Conservation (phyloP, 352 stramenopile species). For the Pythium volutum region DNA sequence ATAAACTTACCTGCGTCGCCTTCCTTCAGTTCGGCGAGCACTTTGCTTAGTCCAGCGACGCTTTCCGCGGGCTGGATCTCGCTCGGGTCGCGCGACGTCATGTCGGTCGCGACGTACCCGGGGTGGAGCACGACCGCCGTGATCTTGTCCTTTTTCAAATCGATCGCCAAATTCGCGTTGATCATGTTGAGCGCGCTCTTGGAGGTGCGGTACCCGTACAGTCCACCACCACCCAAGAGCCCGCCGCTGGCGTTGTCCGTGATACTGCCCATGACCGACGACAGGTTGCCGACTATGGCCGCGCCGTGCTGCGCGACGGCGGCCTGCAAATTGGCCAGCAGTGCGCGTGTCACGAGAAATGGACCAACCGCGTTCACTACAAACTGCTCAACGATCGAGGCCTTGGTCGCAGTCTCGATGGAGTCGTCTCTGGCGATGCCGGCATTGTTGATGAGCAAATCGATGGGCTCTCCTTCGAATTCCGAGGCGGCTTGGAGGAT, state of each 20-base stretch:
- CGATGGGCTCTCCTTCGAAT: constrained; percentile 37
- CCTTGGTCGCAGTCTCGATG: constrained; percentile 35
- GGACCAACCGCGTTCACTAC: constrained; percentile 58
- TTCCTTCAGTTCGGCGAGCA: too few species aligned
- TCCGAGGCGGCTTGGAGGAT: constrained; percentile 30
- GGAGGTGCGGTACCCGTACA: constrained; percentile 63
- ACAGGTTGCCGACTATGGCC: constrained; percentile 35
- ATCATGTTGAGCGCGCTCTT: constrained; percentile 71
- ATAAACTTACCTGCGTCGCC: too few species aligned
- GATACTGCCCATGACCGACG: constrained; percentile 48
- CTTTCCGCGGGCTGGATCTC: too few species aligned
- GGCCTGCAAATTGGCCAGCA: constrained; percentile 35
- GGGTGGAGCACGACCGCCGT: constrained; percentile 37
- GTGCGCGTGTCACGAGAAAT: constrained; percentile 50
- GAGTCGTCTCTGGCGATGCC: constrained; percentile 29
- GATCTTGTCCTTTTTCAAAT: constrained; percentile 48
- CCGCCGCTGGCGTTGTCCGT: constrained; percentile 28
- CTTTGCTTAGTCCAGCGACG: too few species aligned
- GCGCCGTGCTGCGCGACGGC: constrained; percentile 11
- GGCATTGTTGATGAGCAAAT: constrained; percentile 65
- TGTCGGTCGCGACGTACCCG: constrained; percentile 23
- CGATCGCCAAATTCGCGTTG: constrained; percentile 32
- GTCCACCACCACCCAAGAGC: constrained; percentile 21
- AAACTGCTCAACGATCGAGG: constrained; percentile 45
- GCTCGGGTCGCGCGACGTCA: too few species aligned